Evolutionary conservation across 257 asterid genomes (phyloP).

Genomic region (Scutellaria barbata): DNA sequence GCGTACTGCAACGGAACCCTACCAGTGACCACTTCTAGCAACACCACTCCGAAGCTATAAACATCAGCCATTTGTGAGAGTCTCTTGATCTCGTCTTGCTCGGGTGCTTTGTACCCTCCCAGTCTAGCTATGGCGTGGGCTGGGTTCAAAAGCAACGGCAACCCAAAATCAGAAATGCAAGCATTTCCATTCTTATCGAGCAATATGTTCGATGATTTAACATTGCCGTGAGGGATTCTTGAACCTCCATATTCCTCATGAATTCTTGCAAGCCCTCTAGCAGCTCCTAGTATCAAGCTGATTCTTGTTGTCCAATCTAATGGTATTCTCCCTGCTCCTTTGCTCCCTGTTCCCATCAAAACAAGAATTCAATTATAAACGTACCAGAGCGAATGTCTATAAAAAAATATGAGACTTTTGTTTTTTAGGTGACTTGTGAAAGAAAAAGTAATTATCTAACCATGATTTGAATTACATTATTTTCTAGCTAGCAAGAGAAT

Average conservation of each 20-base stretch:
- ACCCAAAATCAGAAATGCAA: constrained; percentile 76
- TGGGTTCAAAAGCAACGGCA: constrained; percentile 71
- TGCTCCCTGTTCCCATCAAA: constrained; percentile 48
- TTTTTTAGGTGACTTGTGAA: too few species aligned
- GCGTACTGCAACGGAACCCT: constrained; percentile 52
- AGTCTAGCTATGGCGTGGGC: constrained; percentile 70
- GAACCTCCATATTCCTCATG: constrained; percentile 72
- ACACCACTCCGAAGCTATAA: constrained; percentile 75
- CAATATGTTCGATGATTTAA: constrained; percentile 72
- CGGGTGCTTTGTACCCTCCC: constrained; percentile 89
- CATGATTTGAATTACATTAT: too few species aligned
- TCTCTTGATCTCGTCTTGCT: constrained; percentile 65
- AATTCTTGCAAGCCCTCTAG: constrained; percentile 75
- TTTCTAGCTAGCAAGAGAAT: too few species aligned
- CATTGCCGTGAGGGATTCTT: constrained; percentile 86
- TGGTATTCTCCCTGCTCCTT: constrained; percentile 86
- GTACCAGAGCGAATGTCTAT: too few species aligned
- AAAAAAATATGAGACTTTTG: not conserved
- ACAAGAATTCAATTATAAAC: not conserved
- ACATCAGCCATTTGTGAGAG: constrained; percentile 83
- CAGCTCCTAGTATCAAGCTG: constrained; percentile 79
- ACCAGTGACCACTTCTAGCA: constrained; percentile 81
- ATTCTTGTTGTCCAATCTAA: constrained; percentile 96
- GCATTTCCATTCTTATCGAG: constrained; percentile 81
- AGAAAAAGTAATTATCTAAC: too few species aligned